Base-by-base conservation (phyloP, 768 basidiomycete genomes). In the Mycena vulgaris region DNA sequence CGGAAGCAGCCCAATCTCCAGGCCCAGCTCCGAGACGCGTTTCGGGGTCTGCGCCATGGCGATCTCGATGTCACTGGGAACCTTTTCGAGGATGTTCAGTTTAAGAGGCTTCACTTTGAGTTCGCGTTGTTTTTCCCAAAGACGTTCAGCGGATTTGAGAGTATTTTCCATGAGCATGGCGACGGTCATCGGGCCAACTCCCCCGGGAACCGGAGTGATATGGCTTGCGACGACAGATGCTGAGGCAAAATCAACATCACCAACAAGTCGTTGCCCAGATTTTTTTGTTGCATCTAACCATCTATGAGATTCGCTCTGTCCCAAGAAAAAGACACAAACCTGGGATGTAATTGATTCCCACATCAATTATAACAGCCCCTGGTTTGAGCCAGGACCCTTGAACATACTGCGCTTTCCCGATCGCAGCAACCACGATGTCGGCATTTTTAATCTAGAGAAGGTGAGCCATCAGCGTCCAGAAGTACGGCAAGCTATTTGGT, bases 181-280 rank as follows among this genome's bases (percentile, higher is more conserved):
- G 66, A 99, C 98, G 17, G 98, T 99, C 97, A 99, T 98, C n/a
- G 98, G 98, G 16, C 98, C 98, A 60, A 99, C 98, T 66, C 98
- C 98, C 80, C 98, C 98, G 0, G 98, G 98, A 28, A 99, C 98
- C 25, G 98, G 98, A 0, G 98, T 99, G 76, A 99, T 98, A 81
- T 93, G 84, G 2, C 95, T 94, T 2, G 98, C 97, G 67, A 93
- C 89, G 51, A 84, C 77, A 28, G 88, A 82, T n/a, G 95, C 97
- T 8, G 92, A 86, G 10, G 86, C 85, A 77, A 90, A 99, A 70
- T 98, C 91, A 57, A 99, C 97, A 81, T 99, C 98, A 42, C 98
- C 98, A 66, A 99, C 96, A 11, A 99, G 88, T 66, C 97, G 93
- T 77, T 96, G 93, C 42, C 98, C 98, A 17, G 95, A 93, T 83